These are phyloP conservation scores for Xylariales sp. DNA, from an alignment of 2,329 filamentous ascomycete species.

Conservation along the genomic window DNA sequence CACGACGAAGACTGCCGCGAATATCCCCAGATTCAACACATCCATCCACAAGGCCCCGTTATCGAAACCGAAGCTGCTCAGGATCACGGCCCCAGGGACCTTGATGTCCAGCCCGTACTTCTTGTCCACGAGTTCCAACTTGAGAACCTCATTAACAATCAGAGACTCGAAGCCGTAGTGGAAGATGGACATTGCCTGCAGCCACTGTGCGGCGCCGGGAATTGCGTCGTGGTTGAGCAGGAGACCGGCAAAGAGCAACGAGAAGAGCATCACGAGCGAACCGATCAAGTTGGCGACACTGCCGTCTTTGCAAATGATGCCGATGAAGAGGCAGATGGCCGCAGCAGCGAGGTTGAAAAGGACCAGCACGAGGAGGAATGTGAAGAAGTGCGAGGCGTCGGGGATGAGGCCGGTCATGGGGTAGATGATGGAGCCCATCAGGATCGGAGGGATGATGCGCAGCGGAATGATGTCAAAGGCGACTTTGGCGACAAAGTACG, in stretches of 20 bases:
- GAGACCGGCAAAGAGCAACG: conserved; percentile 87
- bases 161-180: conserved; percentile 96
- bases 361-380: conserved; percentile 86
- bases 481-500: conserved; percentile 95
- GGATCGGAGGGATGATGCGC: conserved; percentile 87
- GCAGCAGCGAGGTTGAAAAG: conserved; percentile 95
- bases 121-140: conserved; percentile 83
- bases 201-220: conserved; percentile 77
- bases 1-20: conserved; percentile 77
- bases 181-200: conserved; percentile 94
- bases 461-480: conserved; percentile 95
- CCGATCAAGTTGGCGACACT: conserved; percentile 92
- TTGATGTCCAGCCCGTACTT: conserved; percentile 97
- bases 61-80: conserved; percentile 93
- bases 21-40: conserved; percentile 73
- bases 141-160: conserved; percentile 94
- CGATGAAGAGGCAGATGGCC: conserved; percentile 91
- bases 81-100: conserved; percentile 87
- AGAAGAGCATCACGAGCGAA: conserved; percentile 96
- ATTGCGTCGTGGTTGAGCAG: conserved; percentile 94
- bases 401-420: conserved; percentile 94
- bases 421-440: conserved; percentile 94
- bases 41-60: conserved; percentile 83
- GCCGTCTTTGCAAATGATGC: conserved; percentile 87
- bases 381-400: conserved; percentile 77